Base-by-base conservation (phyloP, 495 filamentous ascomycete species). In the Penicillium pulvis region DNA sequence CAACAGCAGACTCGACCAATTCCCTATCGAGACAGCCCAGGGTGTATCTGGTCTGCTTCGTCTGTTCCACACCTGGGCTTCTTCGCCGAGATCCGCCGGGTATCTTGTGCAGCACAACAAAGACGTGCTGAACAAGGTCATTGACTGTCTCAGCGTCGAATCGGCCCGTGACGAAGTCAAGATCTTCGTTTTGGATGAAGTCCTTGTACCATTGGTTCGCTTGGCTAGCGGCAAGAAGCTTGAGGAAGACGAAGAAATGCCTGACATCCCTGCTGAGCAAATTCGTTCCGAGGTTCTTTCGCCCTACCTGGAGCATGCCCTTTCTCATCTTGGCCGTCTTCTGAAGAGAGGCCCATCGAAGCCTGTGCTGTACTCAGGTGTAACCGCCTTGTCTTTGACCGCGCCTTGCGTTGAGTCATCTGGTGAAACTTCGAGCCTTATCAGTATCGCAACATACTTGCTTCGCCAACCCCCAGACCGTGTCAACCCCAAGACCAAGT, bases 151-250 rank as follows among this genome's bases (percentile, higher is more conserved):
- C 14, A 80, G 77, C 2, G 79, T 90, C 6, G 83, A 85, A 43
- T 93, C 89, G 39, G 85, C 88, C 7, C 95, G 92, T 67, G 92
- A 96, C 60, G 87, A 92, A 55, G 93, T 98, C 59, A 93, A 93
- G 61, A 67, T 89, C 0, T 97, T 90, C 67, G 83, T 92, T 1
- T 75, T 98, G 20, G 81, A 84, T 56, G 75, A 89, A 14, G 86
- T 97, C 44, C 64, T 98, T 43, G 62, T 70, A 10, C 75, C 77
- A 33, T 79, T 97, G 50, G 76, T 90, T 47, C 69, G 74, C 8
- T 70, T 88, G 35, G 79, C 85, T 5, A 76, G 66, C 55, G 75
- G 63, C 68, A 77, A 75, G 76, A 65, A 73, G 68, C 49, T 79
- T 6, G 42, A 74, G 42, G 83, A 69, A 56, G 62, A 58, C 62